Conservation (phyloP, 2,329 filamentous ascomycete genomes). For the Akanthomyces dipterigenus region DNA sequence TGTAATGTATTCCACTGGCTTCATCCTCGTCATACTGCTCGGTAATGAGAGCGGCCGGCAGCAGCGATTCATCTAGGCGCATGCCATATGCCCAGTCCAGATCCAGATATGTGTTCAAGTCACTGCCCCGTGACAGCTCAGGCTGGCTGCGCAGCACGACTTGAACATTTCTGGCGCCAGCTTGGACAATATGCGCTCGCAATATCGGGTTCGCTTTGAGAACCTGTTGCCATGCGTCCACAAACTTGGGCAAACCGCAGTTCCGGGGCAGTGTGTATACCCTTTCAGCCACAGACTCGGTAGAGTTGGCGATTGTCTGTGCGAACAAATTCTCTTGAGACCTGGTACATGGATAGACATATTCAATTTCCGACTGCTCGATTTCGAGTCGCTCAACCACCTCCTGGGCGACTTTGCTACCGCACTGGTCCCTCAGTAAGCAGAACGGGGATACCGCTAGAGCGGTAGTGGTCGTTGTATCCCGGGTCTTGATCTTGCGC, state of each 20-base stretch:
- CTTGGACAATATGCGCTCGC: constrained; percentile 36
- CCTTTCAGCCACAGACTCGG: constrained; percentile 16
- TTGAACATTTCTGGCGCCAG: constrained; percentile 30
- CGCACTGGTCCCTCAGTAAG: background rate
- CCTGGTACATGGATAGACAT: constrained; percentile 12
- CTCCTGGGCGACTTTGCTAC: background rate
- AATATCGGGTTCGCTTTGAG: constrained; percentile 28
- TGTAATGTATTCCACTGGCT: background rate
- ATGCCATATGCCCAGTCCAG: background rate
- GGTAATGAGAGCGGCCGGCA: constrained; percentile 25
- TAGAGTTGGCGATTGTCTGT: constrained; percentile 8
- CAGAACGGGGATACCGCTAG: background rate
- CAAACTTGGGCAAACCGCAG: constrained; percentile 14
- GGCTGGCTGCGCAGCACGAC: constrained; percentile 32
- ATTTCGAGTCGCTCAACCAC: background rate
- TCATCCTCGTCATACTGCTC: background rate
- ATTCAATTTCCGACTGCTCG: constrained; percentile 1
- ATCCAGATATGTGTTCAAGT: background rate
- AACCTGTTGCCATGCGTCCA: constrained; percentile 28
- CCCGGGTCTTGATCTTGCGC: background rate
- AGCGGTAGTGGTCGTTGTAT: background rate
- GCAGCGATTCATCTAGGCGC: constrained; percentile 27
- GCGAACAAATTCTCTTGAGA: constrained; percentile 11
- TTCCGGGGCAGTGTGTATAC: constrained; percentile 14
- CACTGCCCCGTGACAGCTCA: constrained; percentile 13